Evolutionary conservation across 2,329 filamentous ascomycete genomes (phyloP).

Genomic region (Fusarium heterosporum): DNA sequence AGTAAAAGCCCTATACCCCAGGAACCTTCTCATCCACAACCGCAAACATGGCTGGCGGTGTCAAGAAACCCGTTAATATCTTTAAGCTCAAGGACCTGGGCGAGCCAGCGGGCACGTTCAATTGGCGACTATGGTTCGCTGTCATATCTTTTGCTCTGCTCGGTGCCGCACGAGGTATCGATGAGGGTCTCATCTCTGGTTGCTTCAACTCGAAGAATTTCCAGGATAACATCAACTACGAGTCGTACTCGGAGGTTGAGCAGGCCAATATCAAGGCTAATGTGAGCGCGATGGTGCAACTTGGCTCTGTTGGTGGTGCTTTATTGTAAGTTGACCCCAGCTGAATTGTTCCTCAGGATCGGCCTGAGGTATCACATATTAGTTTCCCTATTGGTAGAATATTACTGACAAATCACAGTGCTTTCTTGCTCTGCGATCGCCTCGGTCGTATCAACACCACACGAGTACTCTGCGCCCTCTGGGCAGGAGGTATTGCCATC

Average conservation of each 20-base stretch:
- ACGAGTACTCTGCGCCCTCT: conserved; percentile 66
- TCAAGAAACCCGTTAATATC: conserved; percentile 69
- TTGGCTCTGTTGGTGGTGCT: conserved; percentile 79
- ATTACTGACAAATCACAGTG: conserved; percentile 53
- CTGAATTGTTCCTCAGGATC: too few species aligned
- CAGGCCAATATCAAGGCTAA: conserved; percentile 79
- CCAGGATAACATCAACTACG: conserved; percentile 68
- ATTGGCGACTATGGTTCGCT: conserved; percentile 83
- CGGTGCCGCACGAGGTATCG: conserved; percentile 81
- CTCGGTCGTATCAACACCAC: conserved; percentile 74
- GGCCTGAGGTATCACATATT: too few species aligned
- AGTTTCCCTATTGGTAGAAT: too few species aligned
- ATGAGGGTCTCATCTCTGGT: conserved; percentile 82
- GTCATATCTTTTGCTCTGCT: conserved; percentile 80
- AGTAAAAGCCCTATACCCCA: too few species aligned
- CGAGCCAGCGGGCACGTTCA: conserved; percentile 77
- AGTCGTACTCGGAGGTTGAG: conserved; percentile 62
- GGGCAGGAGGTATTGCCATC: conserved; percentile 68
- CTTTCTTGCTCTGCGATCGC: conserved; percentile 68
- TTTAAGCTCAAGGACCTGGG: conserved; percentile 73
- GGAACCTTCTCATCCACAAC: background rate
- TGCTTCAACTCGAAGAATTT: conserved; percentile 77
- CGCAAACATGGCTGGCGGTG: conserved; percentile 59
- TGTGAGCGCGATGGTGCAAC: conserved; percentile 84
- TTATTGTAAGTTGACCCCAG: conserved; percentile 65